A percentile compares a stretch with the other conserved stretches of the same genome.
Conservation (phyloP, 1,284 basidiomycete species). For the Trichosporon faecale region DNA sequence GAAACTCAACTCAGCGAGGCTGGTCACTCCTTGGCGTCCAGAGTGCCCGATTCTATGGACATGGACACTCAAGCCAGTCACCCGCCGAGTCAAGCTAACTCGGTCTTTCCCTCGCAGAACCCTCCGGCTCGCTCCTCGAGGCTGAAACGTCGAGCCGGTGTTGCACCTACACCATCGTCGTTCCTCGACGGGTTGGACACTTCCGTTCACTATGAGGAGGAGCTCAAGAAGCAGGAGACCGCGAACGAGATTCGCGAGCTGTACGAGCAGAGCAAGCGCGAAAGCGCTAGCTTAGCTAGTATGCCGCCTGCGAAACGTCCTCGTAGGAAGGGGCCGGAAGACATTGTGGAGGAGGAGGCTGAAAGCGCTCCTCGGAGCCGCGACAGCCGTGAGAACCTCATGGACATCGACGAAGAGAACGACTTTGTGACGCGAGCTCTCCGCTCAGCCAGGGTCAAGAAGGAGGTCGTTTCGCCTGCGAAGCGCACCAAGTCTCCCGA, state of each 20-base stretch:
- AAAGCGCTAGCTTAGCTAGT: conserved; percentile 14
- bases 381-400: conserved; percentile 15
- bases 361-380: not conserved
- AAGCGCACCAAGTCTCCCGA: not conserved
- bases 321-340: not conserved
- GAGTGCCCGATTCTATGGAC: conserved; percentile 25
- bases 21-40: not conserved
- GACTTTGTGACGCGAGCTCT: conserved; percentile 23
- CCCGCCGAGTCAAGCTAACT: not conserved
- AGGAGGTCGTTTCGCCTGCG: not conserved
- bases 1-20: conserved; percentile 20
- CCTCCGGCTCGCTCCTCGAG: conserved; percentile 3
- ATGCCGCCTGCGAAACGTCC: not conserved
- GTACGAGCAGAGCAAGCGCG: conserved; percentile 34
- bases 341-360: not conserved
- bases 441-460: conserved; percentile 10
- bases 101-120: not conserved
- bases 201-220: conserved; percentile 25
- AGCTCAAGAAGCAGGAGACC: conserved; percentile 31
- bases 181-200: conserved; percentile 26
- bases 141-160: conserved; percentile 30
- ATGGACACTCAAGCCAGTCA: conserved; percentile 13
- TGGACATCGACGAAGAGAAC: conserved; percentile 36
- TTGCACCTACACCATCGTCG: conserved; percentile 20
- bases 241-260: conserved; percentile 36